These are phyloP conservation scores for Melampsora americana DNA, from an alignment of 1,284 basidiomycete genomes.

Conservation along the genomic window DNA sequence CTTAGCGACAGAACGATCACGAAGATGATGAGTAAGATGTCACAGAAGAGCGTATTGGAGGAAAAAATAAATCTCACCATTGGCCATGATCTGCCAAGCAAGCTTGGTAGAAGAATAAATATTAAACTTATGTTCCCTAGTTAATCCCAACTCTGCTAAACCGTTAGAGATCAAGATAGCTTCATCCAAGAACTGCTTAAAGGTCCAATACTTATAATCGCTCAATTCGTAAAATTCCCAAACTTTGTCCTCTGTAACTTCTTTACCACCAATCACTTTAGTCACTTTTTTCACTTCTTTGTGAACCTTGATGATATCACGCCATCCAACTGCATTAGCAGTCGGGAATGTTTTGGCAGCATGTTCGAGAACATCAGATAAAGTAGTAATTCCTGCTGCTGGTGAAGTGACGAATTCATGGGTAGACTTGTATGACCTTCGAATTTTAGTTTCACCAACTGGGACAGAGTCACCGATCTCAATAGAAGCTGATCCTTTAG, in stretches of 20 bases:
- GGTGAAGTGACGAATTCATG: slow-evolving; percentile 72
- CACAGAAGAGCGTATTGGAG: neutral
- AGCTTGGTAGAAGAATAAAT: slow-evolving; percentile 71
- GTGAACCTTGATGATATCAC: slow-evolving; percentile 70
- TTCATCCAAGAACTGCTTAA: slow-evolving; percentile 66
- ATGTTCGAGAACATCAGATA: slow-evolving; percentile 74
- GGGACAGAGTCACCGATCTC: slow-evolving; percentile 25
- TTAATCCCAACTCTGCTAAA: slow-evolving; percentile 70
- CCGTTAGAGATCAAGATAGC: slow-evolving; percentile 68
- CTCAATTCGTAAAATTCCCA: slow-evolving; percentile 95
- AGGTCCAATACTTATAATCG: slow-evolving; percentile 76
- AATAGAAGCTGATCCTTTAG: slow-evolving; percentile 31
- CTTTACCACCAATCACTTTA: slow-evolving; percentile 65
- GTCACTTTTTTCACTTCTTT: slow-evolving; percentile 86
- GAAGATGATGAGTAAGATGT: neutral
- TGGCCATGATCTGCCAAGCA: slow-evolving; percentile 83
- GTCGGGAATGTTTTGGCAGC: slow-evolving; percentile 70
- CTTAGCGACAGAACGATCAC: slow-evolving; percentile 52
- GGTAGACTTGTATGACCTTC: slow-evolving; percentile 66
- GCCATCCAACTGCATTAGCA: slow-evolving; percentile 72
- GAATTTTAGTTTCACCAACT: slow-evolving; percentile 64
- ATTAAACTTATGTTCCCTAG: slow-evolving; percentile 76
- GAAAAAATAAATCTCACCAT: slow-evolving; percentile 53
- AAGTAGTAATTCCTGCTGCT: slow-evolving; percentile 73
- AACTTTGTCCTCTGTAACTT: slow-evolving; percentile 79